Evolutionary conservation across 495 filamentous ascomycete species (phyloP), one percentile per base, ranked within the genome.

Genomic region (Emericellopsis terricola): DNA sequence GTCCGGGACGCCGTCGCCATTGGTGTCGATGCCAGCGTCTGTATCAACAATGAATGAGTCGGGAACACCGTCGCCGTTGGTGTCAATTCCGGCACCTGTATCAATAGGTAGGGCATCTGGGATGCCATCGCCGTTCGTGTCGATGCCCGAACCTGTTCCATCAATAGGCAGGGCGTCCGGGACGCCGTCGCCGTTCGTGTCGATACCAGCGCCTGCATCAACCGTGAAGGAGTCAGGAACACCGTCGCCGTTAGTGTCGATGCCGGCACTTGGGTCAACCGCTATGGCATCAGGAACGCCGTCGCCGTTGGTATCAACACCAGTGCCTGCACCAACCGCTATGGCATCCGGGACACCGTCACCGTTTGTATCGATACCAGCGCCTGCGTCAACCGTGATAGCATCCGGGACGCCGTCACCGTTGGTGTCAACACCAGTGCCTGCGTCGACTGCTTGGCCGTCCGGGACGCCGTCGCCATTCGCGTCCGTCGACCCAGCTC

Each of bases 381-480:
- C 3, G 23, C 20, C 20, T 15, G 17, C 19, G 2, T 15, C 21
- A 35, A 17, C 33, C 1, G 33, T n/a, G 9, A 11, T 4, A 1
- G 20, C 33, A 21, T 35, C 33, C 4, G 28, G 28, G 15, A 30
- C 15, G 15, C 28, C 28, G 28, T 30, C 28, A 14, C 28, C 28
- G 13, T 30, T 30, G 6, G 28, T 30, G 15, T 30, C 28, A 6
- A 14, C 7, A 14, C 11, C 9, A 9, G 7, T 16, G 13, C 14
- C 14, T 7, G 15, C 13, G n/a, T n/a, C n/a, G 8, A 27, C 23
- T 7, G 8, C 29, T 8, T 17, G 15, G 11, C 16, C 7, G 1
- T 13, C 29, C 10, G n/a, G n/a, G 2, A 31, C 8, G 1, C 3
- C 4, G 3, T 3, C 29, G 14, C 3, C 2, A 3, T 5, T 14